phyloP scores from a whole-genome alignment of 2,329 filamentous ascomycete genomes.

The Westerdykella aurantiaca region DNA sequence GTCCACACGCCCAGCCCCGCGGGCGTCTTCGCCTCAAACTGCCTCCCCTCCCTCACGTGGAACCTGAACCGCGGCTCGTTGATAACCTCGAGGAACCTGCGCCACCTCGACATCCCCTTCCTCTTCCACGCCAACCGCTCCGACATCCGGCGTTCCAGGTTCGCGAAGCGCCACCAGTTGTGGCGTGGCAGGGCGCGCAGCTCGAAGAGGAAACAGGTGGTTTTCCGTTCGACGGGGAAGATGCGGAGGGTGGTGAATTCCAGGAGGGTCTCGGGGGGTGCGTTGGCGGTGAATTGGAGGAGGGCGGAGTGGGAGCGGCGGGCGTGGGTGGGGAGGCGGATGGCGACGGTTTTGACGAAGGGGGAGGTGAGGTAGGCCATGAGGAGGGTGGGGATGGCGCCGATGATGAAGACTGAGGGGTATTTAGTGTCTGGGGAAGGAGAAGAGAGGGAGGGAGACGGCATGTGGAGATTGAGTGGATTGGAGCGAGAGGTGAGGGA shows the following conservation, averaged over 20 bases:
- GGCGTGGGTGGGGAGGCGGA: slow-evolving; percentile 27
- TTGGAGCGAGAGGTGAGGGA: not conserved
- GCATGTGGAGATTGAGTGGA: not conserved
- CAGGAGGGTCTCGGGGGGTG: slow-evolving; percentile 19
- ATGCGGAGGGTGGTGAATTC: slow-evolving; percentile 34
- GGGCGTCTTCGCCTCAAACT: slow-evolving; percentile 24
- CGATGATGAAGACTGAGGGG: slow-evolving; percentile 21
- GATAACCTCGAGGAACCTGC: slow-evolving; percentile 17
- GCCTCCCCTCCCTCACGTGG: slow-evolving; percentile 30
- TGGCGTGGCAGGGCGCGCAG: slow-evolving; percentile 27
- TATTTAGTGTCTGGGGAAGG: slow-evolving; percentile 2
- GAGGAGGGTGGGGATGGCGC: slow-evolving; percentile 27
- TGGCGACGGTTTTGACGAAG: slow-evolving; percentile 30
- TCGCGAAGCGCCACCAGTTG: slow-evolving; percentile 23
- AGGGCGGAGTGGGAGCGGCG: slow-evolving; percentile 21
- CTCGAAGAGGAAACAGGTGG: slow-evolving; percentile 25
- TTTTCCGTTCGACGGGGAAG: slow-evolving; percentile 28
- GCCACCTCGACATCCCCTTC: slow-evolving; percentile 18
- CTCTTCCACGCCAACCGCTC: slow-evolving; percentile 5
- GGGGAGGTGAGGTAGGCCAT: slow-evolving; percentile 33
- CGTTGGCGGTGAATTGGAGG: slow-evolving; percentile 19
- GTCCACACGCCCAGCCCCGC: slow-evolving; percentile 32
- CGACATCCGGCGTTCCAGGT: slow-evolving; percentile 23
- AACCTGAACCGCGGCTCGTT: slow-evolving; percentile 31
- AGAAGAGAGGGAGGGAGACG: not conserved